A percentile compares a stretch with the other conserved stretches of the same genome.
Conservation (phyloP, 306 rosid species). For the Astragalus membranaceus region DNA sequence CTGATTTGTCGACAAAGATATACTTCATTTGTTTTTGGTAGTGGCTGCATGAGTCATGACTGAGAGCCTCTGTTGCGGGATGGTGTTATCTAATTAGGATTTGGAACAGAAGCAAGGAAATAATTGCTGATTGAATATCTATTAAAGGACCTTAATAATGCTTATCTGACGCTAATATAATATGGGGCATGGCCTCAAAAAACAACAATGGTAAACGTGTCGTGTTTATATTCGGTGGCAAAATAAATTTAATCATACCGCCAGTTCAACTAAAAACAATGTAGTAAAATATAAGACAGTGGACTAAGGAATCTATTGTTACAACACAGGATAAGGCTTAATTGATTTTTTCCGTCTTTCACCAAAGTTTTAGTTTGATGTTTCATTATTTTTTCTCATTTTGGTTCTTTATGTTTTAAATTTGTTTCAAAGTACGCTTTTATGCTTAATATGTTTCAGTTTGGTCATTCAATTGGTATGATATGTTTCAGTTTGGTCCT, state of each 20-base stretch:
- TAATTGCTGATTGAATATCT: neutral
- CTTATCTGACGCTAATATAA: constrained; percentile 18
- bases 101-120: neutral
- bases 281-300: neutral
- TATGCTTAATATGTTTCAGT: too few species aligned
- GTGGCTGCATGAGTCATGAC: neutral
- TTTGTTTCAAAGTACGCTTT: too few species aligned
- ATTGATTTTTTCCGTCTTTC: too few species aligned
- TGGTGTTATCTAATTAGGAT: neutral
- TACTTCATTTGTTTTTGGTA: neutral
- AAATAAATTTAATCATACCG: neutral
- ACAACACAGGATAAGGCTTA: neutral
- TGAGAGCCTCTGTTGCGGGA: neutral
- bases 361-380: too few species aligned
- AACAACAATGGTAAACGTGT: neutral
- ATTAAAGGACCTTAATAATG: neutral
- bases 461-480: too few species aligned
- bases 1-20: neutral
- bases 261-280: neutral
- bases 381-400: too few species aligned
- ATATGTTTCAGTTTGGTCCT: too few species aligned
- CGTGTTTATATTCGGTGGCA: neutral
- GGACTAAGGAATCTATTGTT: constrained; percentile 14
- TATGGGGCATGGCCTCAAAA: neutral
- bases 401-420: too few species aligned